These are phyloP conservation scores for Cystofilobasidium bisporidii DNA, from an alignment of 768 basidiomycete genomes.

Conservation along the genomic window DNA sequence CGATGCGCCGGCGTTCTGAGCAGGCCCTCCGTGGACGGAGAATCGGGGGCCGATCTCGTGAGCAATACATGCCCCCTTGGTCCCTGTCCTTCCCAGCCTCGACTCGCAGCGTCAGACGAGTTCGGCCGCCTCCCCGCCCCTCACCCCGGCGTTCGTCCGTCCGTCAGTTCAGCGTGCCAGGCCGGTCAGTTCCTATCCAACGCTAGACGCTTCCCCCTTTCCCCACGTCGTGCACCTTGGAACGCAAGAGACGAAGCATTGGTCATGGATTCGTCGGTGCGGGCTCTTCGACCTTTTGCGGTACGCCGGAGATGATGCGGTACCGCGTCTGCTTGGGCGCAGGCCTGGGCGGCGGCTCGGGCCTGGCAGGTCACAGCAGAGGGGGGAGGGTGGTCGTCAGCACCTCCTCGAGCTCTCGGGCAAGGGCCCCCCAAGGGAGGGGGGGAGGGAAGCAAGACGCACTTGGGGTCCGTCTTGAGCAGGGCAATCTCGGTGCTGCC, in stretches of 20 bases:
- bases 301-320: slow-evolving; percentile 6
- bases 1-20: neutral
- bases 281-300: slow-evolving; percentile 6
- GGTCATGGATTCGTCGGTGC: neutral
- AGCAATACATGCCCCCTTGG: no score
- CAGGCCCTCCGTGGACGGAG: no score
- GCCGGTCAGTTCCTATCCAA: no score
- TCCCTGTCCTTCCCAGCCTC: no score
- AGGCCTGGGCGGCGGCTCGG: neutral
- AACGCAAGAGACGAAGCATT: no score
- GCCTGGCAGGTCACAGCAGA: neutral
- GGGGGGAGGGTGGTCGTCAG: neutral
- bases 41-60: no score
- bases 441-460: neutral
- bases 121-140: no score
- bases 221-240: no score
- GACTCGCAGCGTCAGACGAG: no score
- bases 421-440: neutral
- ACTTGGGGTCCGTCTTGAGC: neutral
- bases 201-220: no score
- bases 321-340: slow-evolving; percentile 3
- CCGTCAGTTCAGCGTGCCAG: no score
- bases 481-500: slow-evolving; percentile 1
- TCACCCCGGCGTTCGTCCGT: no score
- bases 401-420: neutral